Evolutionary conservation across 441 rosid species (phyloP).

Genomic region (Eutrema salsugineum): DNA sequence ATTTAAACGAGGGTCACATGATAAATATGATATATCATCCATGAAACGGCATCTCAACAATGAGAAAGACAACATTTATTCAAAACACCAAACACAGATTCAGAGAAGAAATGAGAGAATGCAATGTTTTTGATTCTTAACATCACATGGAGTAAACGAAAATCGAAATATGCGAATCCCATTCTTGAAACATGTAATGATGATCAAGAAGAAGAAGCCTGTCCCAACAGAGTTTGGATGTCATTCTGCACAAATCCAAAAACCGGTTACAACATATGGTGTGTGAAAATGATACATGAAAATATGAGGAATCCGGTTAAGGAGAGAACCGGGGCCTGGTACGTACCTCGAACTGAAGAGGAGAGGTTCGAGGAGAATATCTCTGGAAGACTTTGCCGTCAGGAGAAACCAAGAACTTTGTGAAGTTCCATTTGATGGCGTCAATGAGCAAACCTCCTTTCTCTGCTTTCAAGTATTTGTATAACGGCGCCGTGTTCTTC

Average conservation of each 20-base stretch:
- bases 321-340: background rate
- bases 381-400: constrained; percentile 73
- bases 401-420: constrained; percentile 75
- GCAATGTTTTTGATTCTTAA: too few relatives aligned
- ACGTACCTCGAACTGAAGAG: constrained; percentile 78
- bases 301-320: background rate
- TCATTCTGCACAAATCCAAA: constrained; percentile 57
- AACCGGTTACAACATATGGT: background rate
- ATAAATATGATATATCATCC: background rate
- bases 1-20: constrained; percentile 14
- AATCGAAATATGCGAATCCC: background rate
- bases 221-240: constrained; percentile 53
- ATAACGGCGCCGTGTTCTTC: constrained; percentile 69
- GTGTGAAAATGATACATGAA: background rate
- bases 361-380: constrained; percentile 79
- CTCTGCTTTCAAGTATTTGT: constrained; percentile 74
- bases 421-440: constrained; percentile 94
- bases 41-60: constrained; percentile 7
- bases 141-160: too few relatives aligned
- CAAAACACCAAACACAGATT: background rate
- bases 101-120: too few relatives aligned
- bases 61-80: constrained; percentile 6
- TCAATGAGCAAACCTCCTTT: constrained; percentile 76
- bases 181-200: background rate
- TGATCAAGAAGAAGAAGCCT: constrained; percentile 37